Conservation (phyloP, 2,329 filamentous ascomycete species). For the Fusarium verticillioides region DNA sequence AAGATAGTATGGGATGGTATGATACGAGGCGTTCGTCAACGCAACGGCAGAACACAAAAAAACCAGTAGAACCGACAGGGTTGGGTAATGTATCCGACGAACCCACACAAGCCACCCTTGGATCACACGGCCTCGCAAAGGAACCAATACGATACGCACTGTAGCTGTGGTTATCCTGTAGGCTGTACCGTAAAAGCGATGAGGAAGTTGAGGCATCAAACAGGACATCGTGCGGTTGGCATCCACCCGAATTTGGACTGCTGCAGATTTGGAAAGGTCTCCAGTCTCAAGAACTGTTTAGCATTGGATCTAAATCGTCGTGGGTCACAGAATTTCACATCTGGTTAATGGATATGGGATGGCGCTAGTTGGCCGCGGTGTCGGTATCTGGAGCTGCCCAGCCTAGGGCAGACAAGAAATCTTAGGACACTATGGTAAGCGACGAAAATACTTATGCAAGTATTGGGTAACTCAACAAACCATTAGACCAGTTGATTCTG, state of each 20-base stretch:
- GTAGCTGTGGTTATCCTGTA: background rate
- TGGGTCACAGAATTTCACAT: slow-evolving; percentile 20
- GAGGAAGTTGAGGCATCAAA: background rate
- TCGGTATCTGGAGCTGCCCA: slow-evolving; percentile 36
- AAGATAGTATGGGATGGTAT: background rate
- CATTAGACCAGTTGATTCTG: background rate
- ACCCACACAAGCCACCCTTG: slow-evolving; percentile 3
- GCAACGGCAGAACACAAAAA: background rate
- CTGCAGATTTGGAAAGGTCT: slow-evolving; percentile 36
- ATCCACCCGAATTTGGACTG: slow-evolving; percentile 28
- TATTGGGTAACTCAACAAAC: rapidly evolving
- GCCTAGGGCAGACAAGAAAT: background rate
- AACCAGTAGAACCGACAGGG: slow-evolving; percentile 1
- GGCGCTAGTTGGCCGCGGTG: slow-evolving; percentile 38
- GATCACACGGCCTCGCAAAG: background rate
- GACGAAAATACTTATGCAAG: background rate
- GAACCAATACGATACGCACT: slow-evolving; percentile 3
- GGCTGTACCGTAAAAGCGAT: background rate
- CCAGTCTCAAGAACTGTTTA: slow-evolving; percentile 35
- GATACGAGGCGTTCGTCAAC: background rate
- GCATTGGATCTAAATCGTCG: slow-evolving; percentile 19
- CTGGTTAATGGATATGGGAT: slow-evolving; percentile 8
- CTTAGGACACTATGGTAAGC: rapidly evolving
- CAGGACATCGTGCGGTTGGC: slow-evolving; percentile 13
- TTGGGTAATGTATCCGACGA: slow-evolving; percentile 22